A percentile compares a stretch with the other conserved stretches of the same genome.
phyloP scores from a whole-genome alignment of 139 green algal genomes.

The Edaphochlamys debaryana region DNA sequence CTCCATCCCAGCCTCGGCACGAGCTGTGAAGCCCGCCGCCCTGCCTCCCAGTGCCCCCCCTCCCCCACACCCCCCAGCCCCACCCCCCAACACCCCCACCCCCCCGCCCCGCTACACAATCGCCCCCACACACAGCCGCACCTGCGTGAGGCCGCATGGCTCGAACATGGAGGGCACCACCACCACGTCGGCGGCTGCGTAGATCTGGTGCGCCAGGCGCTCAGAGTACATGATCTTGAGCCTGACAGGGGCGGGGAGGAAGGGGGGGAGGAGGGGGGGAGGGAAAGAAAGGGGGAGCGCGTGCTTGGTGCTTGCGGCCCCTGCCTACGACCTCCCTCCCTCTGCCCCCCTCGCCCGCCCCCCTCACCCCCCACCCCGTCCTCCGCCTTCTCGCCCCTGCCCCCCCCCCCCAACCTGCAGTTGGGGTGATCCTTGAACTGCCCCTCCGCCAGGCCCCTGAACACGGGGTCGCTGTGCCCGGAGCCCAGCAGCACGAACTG shows the following conservation, averaged over 20 bases:
- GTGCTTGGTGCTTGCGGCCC: too few relatives aligned
- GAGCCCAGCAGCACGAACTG: conserved; percentile 95
- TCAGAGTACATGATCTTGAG: conserved; percentile 50
- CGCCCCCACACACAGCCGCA: too few relatives aligned
- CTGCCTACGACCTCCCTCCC: too few relatives aligned
- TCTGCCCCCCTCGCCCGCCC: too few relatives aligned
- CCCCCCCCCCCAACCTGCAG: too few relatives aligned
- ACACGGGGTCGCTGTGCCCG: conserved; percentile 84
- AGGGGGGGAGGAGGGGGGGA: background rate
- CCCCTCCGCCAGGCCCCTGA: conserved; percentile 77
- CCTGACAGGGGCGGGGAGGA: background rate
- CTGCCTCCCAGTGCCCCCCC: too few relatives aligned
- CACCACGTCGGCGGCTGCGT: conserved; percentile 91
- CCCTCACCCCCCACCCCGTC: too few relatives aligned
- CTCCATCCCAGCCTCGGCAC: too few relatives aligned
- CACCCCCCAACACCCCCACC: conserved; percentile 48
- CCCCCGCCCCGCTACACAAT: too few relatives aligned
- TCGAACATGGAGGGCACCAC: conserved; percentile 98
- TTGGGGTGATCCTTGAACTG: conserved; percentile 66
- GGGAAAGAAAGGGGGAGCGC: too few relatives aligned
- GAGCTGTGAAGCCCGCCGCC: too few relatives aligned
- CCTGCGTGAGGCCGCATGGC: conserved; percentile 95
- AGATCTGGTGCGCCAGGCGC: conserved; percentile 87
- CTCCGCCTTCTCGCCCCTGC: too few relatives aligned
- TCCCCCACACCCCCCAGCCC: background rate